A percentile compares a stretch with the other conserved stretches of the same genome.
Evolutionary conservation across 106 monocot genomes (phyloP).

Genomic region (Dendrobium catenatum): DNA sequence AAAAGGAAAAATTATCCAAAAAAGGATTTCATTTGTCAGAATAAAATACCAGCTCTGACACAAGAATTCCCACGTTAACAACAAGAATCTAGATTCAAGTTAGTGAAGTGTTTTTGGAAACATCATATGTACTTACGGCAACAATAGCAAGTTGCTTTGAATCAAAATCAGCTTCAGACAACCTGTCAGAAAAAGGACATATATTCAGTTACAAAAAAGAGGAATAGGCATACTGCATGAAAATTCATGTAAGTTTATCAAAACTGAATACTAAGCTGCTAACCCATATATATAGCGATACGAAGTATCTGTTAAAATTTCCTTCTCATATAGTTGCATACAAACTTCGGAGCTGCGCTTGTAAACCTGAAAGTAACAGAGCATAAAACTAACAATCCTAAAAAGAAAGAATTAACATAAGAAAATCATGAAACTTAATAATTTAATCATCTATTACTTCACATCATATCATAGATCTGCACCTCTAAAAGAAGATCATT

Average conservation of each 20-base stretch:
- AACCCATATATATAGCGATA: conserved; percentile 90
- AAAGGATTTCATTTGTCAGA: neutral
- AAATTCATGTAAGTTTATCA: neutral
- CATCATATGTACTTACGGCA: conserved; percentile 40
- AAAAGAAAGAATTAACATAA: neutral
- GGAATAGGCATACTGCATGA: neutral
- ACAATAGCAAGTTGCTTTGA: conserved; percentile 72
- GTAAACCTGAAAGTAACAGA: conserved; percentile 50
- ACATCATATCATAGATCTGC: neutral
- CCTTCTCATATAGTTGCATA: conserved; percentile 93
- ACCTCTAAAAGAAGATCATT: conserved; percentile 76
- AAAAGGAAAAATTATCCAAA: neutral
- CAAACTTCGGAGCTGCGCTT: conserved; percentile 75
- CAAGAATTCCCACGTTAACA: neutral
- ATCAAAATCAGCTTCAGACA: conserved; percentile 62
- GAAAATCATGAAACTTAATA: neutral
- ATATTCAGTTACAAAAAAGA: neutral
- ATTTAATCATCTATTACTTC: neutral
- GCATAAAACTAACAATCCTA: conserved; percentile 4
- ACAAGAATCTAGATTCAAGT: neutral
- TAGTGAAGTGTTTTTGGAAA: neutral
- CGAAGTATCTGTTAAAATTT: conserved; percentile 80
- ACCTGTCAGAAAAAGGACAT: conserved; percentile 22
- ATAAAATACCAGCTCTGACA: neutral
- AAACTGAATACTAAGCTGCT: conserved; percentile 6